These are phyloP conservation scores for Leccinum rimulosum DNA, from an alignment of 768 basidiomycete genomes.

Conservation along the genomic window DNA sequence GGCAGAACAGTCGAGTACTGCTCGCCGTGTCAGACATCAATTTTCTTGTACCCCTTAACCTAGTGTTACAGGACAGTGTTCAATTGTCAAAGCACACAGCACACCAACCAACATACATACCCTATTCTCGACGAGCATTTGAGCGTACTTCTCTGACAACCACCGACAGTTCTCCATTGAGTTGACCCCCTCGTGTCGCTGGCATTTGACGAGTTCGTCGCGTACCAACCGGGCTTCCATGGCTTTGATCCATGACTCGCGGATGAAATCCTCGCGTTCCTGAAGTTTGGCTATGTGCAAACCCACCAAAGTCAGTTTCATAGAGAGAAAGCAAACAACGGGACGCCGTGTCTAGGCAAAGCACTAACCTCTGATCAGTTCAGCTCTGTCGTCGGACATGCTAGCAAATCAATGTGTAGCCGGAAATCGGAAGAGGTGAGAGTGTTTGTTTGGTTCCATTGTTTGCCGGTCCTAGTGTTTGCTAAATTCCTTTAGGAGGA, in stretches of 20 bases:
- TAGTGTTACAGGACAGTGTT: slow-evolving; percentile 31
- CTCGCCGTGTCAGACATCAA: slow-evolving; percentile 45
- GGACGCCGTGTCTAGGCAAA: neutral
- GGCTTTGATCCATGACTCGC: slow-evolving; percentile 91
- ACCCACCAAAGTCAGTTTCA: neutral
- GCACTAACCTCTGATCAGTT: slow-evolving; percentile 32
- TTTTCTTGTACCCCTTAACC: slow-evolving; percentile 84
- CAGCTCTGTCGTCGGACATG: slow-evolving; percentile 35
- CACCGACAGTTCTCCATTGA: slow-evolving; percentile 87
- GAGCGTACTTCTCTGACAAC: slow-evolving; percentile 76
- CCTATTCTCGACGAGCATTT: slow-evolving; percentile 76
- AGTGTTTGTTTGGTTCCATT: slow-evolving; percentile 13
- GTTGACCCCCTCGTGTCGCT: slow-evolving; percentile 87
- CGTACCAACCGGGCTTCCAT: slow-evolving; percentile 91
- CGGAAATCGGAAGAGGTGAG: neutral
- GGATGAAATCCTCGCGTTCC: slow-evolving; percentile 71
- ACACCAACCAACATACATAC: slow-evolving; percentile 48
- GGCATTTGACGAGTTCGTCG: slow-evolving; percentile 88
- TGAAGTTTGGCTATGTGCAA: slow-evolving; percentile 51
- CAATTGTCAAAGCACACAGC: slow-evolving; percentile 1
- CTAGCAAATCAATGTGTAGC: slow-evolving; percentile 3
- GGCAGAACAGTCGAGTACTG: neutral
- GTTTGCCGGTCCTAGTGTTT: too few relatives aligned
- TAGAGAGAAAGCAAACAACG: neutral
- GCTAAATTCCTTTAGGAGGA: too few relatives aligned